phyloP scores from a whole-genome alignment of 352 stramenopile genomes.

The Discostella stelligera region DNA sequence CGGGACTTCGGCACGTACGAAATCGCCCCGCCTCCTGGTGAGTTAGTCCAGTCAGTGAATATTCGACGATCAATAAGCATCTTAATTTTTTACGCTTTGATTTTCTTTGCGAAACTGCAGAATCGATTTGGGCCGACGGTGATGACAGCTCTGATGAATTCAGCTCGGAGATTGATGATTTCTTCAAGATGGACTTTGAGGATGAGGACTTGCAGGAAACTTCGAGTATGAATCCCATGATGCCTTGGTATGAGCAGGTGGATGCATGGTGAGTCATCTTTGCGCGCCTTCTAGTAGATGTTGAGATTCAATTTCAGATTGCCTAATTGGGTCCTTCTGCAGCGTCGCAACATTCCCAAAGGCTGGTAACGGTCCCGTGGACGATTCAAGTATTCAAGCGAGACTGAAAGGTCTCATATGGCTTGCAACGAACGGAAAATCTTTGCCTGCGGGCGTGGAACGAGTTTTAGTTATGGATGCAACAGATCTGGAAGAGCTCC shows the following conservation, averaged over 20 bases:
- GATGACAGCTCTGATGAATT: conserved; percentile 23
- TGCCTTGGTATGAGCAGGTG: conserved; percentile 80
- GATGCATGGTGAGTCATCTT: conserved; percentile 51
- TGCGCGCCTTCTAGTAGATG: neutral
- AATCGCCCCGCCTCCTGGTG: conserved; percentile 32
- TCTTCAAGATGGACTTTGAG: conserved; percentile 55
- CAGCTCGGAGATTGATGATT: conserved; percentile 49
- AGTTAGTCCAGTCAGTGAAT: neutral
- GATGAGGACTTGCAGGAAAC: conserved; percentile 49
- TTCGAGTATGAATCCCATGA: conserved; percentile 65
- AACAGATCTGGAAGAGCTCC: conserved; percentile 74
- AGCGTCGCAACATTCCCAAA: conserved; percentile 71
- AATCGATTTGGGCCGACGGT: conserved; percentile 68
- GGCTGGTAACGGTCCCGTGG: conserved; percentile 58
- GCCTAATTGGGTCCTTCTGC: neutral
- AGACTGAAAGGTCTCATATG: conserved; percentile 77
- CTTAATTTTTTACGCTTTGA: neutral
- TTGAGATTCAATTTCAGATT: conserved; percentile 1
- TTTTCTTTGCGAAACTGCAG: conserved; percentile 53
- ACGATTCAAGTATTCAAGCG: conserved; percentile 57
- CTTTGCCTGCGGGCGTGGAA: conserved; percentile 69
- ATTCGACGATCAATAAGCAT: neutral
- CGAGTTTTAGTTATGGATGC: conserved; percentile 80
- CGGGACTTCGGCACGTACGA: conserved; percentile 77
- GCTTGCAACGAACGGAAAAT: conserved; percentile 66